Evolutionary conservation across 1,139 yeast genomes (phyloP).

Genomic region (Suhomyces chickasaworum): DNA sequence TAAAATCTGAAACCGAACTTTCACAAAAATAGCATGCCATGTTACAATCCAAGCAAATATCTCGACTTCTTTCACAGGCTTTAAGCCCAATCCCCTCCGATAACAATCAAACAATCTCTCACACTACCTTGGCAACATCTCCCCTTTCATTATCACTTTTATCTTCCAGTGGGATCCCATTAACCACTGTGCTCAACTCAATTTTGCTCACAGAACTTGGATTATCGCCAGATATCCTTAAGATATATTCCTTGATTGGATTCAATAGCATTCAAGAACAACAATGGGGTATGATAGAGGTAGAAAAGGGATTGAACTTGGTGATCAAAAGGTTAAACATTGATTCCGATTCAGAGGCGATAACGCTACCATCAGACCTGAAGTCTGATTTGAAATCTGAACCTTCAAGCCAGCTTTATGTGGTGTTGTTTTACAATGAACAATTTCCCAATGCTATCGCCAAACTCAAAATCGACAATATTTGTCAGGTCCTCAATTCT

Average conservation of each 20-base stretch:
- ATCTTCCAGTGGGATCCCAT: constrained; percentile 44
- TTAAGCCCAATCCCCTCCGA: constrained; percentile 30
- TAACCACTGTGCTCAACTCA: constrained; percentile 36
- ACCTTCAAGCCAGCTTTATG: constrained; percentile 21
- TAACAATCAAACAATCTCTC: constrained; percentile 8
- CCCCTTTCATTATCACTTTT: constrained; percentile 48
- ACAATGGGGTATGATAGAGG: constrained; percentile 37
- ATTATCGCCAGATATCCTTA: constrained; percentile 42
- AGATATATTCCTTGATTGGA: constrained; percentile 49
- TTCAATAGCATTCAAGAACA: constrained; percentile 34
- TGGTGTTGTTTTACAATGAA: constrained; percentile 35
- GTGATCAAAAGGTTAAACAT: constrained; percentile 30
- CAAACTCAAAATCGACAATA: constrained; percentile 43
- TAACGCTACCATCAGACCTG: constrained; percentile 3
- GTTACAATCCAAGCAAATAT: constrained; percentile 52
- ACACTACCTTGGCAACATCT: constrained; percentile 20
- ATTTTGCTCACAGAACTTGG: constrained; percentile 17
- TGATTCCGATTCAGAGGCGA: constrained; percentile 7
- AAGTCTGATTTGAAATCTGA: neutral
- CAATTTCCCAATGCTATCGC: constrained; percentile 45
- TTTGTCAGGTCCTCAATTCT: constrained; percentile 30
- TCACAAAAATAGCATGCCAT: constrained; percentile 27
- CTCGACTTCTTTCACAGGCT: constrained; percentile 45
- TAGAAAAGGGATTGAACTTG: constrained; percentile 34
- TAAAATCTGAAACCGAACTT: no score